phyloP scores from a whole-genome alignment of 176 grass and related monocot species.

The Chrysopogon serrulatus region DNA sequence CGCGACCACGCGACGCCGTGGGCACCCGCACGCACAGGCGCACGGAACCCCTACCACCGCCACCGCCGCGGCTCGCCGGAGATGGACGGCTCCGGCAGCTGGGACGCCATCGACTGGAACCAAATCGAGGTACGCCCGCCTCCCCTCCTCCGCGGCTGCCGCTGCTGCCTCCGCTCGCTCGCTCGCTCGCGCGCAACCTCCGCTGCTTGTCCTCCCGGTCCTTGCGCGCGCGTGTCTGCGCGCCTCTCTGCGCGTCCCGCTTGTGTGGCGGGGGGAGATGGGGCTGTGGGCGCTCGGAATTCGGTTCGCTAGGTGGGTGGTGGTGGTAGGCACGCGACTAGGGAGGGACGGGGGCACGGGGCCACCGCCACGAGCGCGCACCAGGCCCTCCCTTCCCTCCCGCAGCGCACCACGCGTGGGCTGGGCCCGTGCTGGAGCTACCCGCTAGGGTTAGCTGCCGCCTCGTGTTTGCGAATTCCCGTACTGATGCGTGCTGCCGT shows the following conservation, averaged over 20 bases:
- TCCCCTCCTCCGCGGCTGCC: background rate
- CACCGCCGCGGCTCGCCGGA: constrained; percentile 25
- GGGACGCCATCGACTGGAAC: constrained; percentile 61
- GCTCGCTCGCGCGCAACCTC: background rate
- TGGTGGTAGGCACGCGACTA: background rate
- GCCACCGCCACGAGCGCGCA: background rate
- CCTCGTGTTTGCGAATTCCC: background rate
- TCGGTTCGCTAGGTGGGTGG: background rate
- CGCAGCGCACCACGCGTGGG: background rate
- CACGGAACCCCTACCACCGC: background rate
- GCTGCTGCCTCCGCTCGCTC: no score
- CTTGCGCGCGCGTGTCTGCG: background rate
- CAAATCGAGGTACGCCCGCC: constrained; percentile 36
- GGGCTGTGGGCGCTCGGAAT: background rate
- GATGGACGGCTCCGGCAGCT: constrained; percentile 53
- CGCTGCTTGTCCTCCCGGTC: background rate
- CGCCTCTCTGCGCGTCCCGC: background rate
- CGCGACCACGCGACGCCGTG: constrained; percentile 26
- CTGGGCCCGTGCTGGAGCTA: background rate
- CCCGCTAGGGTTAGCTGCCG: background rate
- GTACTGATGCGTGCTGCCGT: background rate
- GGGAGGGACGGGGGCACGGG: background rate
- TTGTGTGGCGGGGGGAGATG: background rate
- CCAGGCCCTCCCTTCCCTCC: background rate
- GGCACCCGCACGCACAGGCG: background rate